Evolutionary conservation across 371 early-diverging fungal genomes (phyloP), one percentile per base, ranked within the genome.

Genomic region (Encephalitozoon hellem): DNA sequence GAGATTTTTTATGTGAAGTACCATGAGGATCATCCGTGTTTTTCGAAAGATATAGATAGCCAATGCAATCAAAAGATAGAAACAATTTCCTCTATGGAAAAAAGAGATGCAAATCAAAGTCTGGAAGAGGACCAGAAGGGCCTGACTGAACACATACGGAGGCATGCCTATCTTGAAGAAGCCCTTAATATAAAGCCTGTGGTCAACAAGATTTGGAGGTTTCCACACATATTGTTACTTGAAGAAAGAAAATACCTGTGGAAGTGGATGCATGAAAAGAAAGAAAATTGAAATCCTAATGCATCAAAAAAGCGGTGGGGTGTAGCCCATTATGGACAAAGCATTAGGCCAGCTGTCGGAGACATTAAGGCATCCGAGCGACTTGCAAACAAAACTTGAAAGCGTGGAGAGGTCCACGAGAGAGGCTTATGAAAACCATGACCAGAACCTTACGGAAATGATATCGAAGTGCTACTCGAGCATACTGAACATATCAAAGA

Each of bases 341-440:
- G 72, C 79, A 9, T 23, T 78, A 12, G n/a, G 63, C 6, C 68
- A 75, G 47, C 45, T 81, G 34, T 72, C 71, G 18, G 76, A 78
- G 38, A 71, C 49, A 42, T 66, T 81, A 0, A 67, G 66, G 25
- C 67, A 81, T 66, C 78, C 82, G 54, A 73, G 77, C 39, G 82
- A 81, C 54, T 66, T 81, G 34, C 23, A 69, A 6, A 49, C 25
- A 39, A 81, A 81, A 51, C 54, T 81, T 39, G 63, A 67, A 5
- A 51, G 15, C 1, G 59, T 77, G 1, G 18, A 69, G 34, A 23
- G 51, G 38, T 34, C 70, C n/a, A 42, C 39, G 5, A 65, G 69
- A 45, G 59, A 72, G 6, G 34, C 28, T 9, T 74, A 69, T 45
- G 65, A 68, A 30, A n/a, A 39, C 18, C 52, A 73, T 47, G 41